Base-by-base conservation (phyloP, 1,284 basidiomycete species). In the Takashimella koratensis region DNA sequence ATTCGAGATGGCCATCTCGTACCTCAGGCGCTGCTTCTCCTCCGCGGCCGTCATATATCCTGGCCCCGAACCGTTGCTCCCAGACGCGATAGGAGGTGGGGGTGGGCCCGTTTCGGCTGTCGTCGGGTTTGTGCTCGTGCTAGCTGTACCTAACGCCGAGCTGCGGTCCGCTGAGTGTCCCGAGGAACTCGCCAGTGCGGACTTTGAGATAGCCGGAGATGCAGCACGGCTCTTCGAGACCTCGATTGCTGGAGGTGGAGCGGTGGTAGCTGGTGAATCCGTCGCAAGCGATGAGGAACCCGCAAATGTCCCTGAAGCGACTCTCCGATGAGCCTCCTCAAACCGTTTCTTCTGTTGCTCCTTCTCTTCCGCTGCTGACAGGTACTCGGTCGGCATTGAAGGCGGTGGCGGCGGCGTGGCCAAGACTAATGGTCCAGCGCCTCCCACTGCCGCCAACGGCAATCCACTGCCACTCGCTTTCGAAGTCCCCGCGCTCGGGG, bases 1-100 rank as follows among this genome's bases (percentile, higher is more conserved):
- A 43, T n/a, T n/a, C 42, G 42, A 22, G 10, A 43, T 52, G 2
- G 64, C 64, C 26, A 53, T 52, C 36, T 65, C 61, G 43, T 62
- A 65, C 16, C 64, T 53, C 26, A 26, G 21, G 22, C 56, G 43
- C 22, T 63, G 59, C 49, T 65, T 65, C 49, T 65, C 64, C 25
- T 60, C 51, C 12, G 54, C 55, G 1, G 64, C 64, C 8, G 48
- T 51, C 23, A 52, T 47, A 44, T 57, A 64, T 5, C 42, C 13
- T 42, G 25, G 20, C 8, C 10, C 8, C 30, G 30, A 36, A 22
- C 11, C 30, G 23, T 42, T 13, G 58, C 22, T 53, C 44, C 10
- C 47, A 21, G 58, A 58, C 12, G 46, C 23, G 16, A 36, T 36
- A 8, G 30, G 30, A 30, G 53, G 53, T 3, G 57, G 58, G 6